Percentiles rank a stretch among this genome's conserved stretches.
These are phyloP conservation scores for Spinacia oleracea DNA, from an alignment of 179 eudicot genomes.

Conservation along the genomic window DNA sequence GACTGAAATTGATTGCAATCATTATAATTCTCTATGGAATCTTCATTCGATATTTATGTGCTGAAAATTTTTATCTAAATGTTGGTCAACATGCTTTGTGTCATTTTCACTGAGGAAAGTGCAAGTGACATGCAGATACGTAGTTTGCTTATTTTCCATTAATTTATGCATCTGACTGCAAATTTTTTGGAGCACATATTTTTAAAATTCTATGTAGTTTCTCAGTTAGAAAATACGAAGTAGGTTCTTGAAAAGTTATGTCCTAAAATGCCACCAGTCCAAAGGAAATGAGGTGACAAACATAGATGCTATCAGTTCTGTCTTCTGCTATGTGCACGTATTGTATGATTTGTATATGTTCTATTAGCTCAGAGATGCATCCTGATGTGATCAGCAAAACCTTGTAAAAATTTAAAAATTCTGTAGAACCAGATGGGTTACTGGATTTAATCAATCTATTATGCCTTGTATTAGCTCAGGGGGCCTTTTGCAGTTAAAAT, in stretches of 20 bases:
- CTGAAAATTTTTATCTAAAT: too few species aligned
- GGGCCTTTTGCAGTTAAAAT: too few species aligned
- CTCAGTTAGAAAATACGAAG: neutral
- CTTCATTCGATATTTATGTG: neutral
- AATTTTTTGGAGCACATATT: neutral
- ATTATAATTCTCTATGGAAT: neutral
- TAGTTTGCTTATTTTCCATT: neutral
- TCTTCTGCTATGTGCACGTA: neutral
- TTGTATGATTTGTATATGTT: neutral
- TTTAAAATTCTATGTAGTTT: neutral
- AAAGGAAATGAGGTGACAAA: neutral
- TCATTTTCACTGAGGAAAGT: neutral
- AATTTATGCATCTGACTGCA: neutral
- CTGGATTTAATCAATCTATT: too few species aligned
- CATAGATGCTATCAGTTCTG: neutral
- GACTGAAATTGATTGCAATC: neutral
- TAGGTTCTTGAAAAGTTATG: neutral
- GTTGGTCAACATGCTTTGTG: neutral
- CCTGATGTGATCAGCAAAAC: conserved; percentile 1
- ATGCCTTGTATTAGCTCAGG: too few species aligned
- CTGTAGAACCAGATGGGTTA: too few species aligned
- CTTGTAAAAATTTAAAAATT: too few species aligned
- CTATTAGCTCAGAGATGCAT: neutral
- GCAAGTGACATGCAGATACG: neutral
- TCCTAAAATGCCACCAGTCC: neutral